These are phyloP conservation scores for Penicillium sp. DNA, from an alignment of 2,329 filamentous ascomycete genomes.

Conservation along the genomic window DNA sequence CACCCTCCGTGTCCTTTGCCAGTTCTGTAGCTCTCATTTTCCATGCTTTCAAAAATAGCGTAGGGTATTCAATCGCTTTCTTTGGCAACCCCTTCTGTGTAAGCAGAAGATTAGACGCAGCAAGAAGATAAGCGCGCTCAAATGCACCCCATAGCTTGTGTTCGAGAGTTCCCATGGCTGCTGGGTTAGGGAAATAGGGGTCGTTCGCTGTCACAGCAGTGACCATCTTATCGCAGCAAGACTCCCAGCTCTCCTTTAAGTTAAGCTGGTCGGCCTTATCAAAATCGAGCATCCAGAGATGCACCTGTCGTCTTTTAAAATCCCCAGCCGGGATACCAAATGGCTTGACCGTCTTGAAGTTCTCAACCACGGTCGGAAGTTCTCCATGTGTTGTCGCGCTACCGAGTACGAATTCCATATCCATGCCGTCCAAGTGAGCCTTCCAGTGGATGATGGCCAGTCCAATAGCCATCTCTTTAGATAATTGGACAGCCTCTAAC, in stretches of 20 bases:
- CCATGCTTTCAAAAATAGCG: not conserved
- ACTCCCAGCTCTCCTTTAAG: not conserved
- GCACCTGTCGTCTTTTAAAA: not conserved
- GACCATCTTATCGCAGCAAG: not conserved
- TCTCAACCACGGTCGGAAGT: not conserved
- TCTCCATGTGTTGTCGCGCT: not conserved
- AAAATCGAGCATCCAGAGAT: not conserved
- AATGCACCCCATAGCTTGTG: not conserved
- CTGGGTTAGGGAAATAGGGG: not conserved
- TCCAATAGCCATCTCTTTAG: not conserved
- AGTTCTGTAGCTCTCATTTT: not conserved
- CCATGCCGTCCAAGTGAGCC: not conserved
- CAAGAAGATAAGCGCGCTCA: not conserved
- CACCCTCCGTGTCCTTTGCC: not conserved
- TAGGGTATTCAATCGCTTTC: not conserved
- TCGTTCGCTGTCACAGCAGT: constrained; percentile 1
- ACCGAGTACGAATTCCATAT: not conserved
- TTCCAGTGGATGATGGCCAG: not conserved
- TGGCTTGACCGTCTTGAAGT: not conserved
- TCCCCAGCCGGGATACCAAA: not conserved
- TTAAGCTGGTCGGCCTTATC: not conserved
- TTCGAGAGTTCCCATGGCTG: not conserved
- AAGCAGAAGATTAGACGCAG: not conserved
- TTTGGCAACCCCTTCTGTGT: not conserved
- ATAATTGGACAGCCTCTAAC: not conserved